Conservation (phyloP, 495 filamentous ascomycete genomes). For the Xylaria nigripes region DNA sequence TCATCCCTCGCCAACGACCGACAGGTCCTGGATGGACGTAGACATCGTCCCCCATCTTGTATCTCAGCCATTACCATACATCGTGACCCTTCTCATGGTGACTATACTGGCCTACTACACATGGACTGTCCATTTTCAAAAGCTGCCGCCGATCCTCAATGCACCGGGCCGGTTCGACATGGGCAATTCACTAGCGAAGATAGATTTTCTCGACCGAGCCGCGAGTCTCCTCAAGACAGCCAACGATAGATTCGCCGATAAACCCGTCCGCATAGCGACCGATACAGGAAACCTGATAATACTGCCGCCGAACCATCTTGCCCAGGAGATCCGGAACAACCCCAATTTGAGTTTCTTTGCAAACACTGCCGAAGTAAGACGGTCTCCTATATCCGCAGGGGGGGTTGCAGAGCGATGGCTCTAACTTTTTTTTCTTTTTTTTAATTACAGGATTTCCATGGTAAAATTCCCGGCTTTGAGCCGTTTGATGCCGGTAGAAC, state of each 20-base stretch:
- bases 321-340: conserved; percentile 46
- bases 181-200: conserved; percentile 1
- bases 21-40: conserved; percentile 4
- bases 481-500: conserved; percentile 25
- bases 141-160: conserved; percentile 5
- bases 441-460: conserved; percentile 36
- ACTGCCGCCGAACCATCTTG: conserved; percentile 35
- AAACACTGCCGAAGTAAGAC: conserved; percentile 3
- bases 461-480: conserved; percentile 41
- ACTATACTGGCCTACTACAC: neutral
- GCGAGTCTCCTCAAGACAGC: conserved; percentile 2
- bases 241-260: neutral
- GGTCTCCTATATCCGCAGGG: conserved; percentile 12
- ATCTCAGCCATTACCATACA: neutral
- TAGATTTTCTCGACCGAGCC: neutral
- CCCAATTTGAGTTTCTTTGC: conserved; percentile 26
- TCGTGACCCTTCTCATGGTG: neutral
- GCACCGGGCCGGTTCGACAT: conserved; percentile 5
- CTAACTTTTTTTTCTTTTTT: neutral
- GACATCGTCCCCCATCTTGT: neutral
- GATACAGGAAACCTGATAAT: conserved; percentile 29
- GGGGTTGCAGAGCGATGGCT: neutral
- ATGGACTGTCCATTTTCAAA: neutral
- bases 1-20: conserved; percentile 6
- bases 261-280: conserved; percentile 6